Evolutionary conservation across 1,284 basidiomycete genomes (phyloP).

Genomic region (Tetrapyrgos nigripes): DNA sequence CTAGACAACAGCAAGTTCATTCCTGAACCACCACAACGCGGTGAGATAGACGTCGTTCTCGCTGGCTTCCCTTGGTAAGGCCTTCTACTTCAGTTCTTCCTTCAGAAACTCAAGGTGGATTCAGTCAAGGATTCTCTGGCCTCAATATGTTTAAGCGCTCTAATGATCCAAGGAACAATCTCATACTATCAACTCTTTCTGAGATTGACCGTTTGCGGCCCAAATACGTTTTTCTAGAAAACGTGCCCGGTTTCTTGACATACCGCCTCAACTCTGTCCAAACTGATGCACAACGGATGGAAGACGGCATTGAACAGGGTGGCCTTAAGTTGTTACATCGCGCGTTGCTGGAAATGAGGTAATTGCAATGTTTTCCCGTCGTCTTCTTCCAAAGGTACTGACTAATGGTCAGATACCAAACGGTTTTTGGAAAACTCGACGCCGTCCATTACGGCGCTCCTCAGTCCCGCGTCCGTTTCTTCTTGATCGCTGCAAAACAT

Average conservation of each 20-base stretch:
- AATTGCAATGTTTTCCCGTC: conserved; percentile 21
- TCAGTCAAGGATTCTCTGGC: conserved; percentile 61
- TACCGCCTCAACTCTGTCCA: conserved; percentile 62
- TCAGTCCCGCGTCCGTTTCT: conserved; percentile 72
- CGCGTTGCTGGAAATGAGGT: conserved; percentile 69
- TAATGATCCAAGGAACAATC: conserved; percentile 59
- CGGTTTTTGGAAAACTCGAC: conserved; percentile 67
- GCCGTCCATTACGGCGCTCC: conserved; percentile 78
- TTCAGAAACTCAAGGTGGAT: conserved; percentile 4
- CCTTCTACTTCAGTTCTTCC: background rate
- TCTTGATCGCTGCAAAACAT: conserved; percentile 65
- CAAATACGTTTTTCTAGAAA: conserved; percentile 71
- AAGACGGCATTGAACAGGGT: conserved; percentile 70
- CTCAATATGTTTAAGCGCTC: conserved; percentile 62
- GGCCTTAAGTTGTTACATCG: conserved; percentile 69
- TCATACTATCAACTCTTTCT: conserved; percentile 64
- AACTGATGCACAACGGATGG: conserved; percentile 49
- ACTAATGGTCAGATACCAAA: conserved; percentile 61
- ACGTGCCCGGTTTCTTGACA: conserved; percentile 71
- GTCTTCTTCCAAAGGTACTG: background rate
- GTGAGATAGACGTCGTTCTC: conserved; percentile 63
- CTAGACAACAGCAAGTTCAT: conserved; percentile 40
- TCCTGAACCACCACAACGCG: conserved; percentile 52
- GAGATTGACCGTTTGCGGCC: conserved; percentile 69
- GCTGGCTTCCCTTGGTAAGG: conserved; percentile 78